Evolutionary conservation across 140 eudicot genomes (phyloP), one percentile per base, ranked within the genome.

Genomic region (Bidens hawaiensis): DNA sequence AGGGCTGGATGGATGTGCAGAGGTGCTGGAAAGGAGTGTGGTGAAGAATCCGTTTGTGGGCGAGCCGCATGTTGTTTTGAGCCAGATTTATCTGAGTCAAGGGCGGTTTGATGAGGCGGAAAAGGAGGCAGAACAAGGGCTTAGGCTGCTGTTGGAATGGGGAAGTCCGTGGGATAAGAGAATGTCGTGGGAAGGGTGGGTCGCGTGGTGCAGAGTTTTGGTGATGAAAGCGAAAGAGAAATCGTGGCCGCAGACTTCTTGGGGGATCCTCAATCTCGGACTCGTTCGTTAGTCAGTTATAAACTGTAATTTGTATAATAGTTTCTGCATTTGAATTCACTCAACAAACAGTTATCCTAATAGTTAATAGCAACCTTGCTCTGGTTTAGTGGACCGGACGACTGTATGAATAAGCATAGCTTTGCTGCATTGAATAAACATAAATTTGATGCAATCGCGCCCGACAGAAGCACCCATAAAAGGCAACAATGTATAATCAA

Each of bases 101-200:
- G 87, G 83, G 72, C 23, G 81, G 79, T 88, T 75, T 28, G 94
- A 88, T 62, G 90, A 82, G 69, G 96, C 87, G 0, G 83, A 75
- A 38, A 61, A 53, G 23, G 87, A 64, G 72, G 77, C 76, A 6
- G 87, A 75, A 70, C 75, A 66, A 48, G 94, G 96, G 59, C 15
- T 88, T 64, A 81, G 67, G 54, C 70, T 82, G 61, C 38, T 88
- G 48, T n/a, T 88, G 45, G 83, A 84, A 38, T 88, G 96, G 96
- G 96, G 87, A 11, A 82, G 94, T 69, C 94, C 96, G 11, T 84
- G 96, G 96, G 96, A 88, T 60, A 88, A 88, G 74, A 79, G 96
- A 24, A 88, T 77, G 87, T 74, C 83, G 13, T 88, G 90, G 96
- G 85, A 82, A 71, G 90, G 94, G 14, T 88, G 96, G 96, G 62